A percentile compares a stretch with the other conserved stretches of the same genome.
Conservation (phyloP, 495 filamentous ascomycete genomes). For the Friedmanniomyces simplex region DNA sequence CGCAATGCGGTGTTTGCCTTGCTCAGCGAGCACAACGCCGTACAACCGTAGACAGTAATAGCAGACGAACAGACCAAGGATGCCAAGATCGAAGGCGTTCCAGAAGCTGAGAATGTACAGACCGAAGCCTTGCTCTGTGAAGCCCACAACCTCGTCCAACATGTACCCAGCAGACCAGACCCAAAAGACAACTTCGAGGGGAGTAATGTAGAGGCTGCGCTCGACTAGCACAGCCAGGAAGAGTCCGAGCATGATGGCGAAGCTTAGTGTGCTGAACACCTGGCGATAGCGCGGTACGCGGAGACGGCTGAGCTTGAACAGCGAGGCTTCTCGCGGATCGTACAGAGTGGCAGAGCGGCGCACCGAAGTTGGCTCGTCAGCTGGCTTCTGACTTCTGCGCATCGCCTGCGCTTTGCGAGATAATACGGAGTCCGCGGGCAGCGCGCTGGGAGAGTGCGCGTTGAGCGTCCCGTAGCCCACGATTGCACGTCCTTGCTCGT, state of each 20-base stretch:
- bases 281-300: constrained; percentile 85
- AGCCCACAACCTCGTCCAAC: constrained; percentile 41
- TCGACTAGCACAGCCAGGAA: constrained; percentile 65
- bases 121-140: constrained; percentile 55
- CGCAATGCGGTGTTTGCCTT: constrained; percentile 51
- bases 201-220: constrained; percentile 63
- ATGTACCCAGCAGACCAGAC: constrained; percentile 95
- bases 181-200: constrained; percentile 81
- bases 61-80: constrained; percentile 70
- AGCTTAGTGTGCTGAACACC: constrained; percentile 73
- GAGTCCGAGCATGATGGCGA: constrained; percentile 69
- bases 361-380: not conserved
- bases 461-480: constrained; percentile 31
- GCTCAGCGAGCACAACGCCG: constrained; percentile 66
- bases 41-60: constrained; percentile 85
- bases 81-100: constrained; percentile 89
- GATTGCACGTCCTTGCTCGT: constrained; percentile 13
- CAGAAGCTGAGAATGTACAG: constrained; percentile 94
- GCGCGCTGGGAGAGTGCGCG: constrained; percentile 10
- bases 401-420: constrained; percentile 13
- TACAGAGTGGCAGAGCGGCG: constrained; percentile 76
- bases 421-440: constrained; percentile 14
- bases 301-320: constrained; percentile 81
- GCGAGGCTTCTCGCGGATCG: constrained; percentile 75
- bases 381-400: constrained; percentile 9